These are phyloP conservation scores for Penicillium longicatenatum DNA, from an alignment of 495 filamentous ascomycete species.

Conservation along the genomic window DNA sequence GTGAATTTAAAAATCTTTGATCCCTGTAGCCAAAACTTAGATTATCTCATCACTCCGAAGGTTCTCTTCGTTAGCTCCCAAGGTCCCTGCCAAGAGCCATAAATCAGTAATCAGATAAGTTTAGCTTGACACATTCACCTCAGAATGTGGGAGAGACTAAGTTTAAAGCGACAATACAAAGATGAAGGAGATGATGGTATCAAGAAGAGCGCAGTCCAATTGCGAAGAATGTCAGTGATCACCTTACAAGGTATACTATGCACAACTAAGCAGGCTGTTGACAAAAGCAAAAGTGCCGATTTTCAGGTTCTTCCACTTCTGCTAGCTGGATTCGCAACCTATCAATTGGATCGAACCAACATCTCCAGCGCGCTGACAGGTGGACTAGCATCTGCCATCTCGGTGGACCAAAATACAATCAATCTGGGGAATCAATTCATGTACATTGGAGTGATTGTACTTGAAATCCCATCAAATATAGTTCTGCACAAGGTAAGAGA, in stretches of 20 bases:
- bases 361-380: constrained; percentile 49
- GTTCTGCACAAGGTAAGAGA: constrained; percentile 31
- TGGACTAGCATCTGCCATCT: constrained; percentile 44
- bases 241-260: background rate
- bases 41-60: background rate
- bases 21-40: no score
- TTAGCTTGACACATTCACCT: background rate
- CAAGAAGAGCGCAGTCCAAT: background rate
- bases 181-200: background rate
- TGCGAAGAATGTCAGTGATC: constrained; percentile 4
- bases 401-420: constrained; percentile 52
- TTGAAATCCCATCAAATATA: constrained; percentile 58
- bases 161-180: background rate
- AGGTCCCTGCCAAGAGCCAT: background rate
- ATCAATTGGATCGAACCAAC: constrained; percentile 52
- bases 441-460: constrained; percentile 51
- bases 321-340: constrained; percentile 49
- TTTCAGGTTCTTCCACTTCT: constrained; percentile 48
- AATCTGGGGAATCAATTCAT: constrained; percentile 58
- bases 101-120: background rate
- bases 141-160: background rate
- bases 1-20: no score
- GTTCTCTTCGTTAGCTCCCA: constrained; percentile 1
- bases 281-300: constrained; percentile 43
- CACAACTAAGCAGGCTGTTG: background rate